Base-by-base conservation (phyloP, 2,329 filamentous ascomycete species). In the Colletotrichum sp. region DNA sequence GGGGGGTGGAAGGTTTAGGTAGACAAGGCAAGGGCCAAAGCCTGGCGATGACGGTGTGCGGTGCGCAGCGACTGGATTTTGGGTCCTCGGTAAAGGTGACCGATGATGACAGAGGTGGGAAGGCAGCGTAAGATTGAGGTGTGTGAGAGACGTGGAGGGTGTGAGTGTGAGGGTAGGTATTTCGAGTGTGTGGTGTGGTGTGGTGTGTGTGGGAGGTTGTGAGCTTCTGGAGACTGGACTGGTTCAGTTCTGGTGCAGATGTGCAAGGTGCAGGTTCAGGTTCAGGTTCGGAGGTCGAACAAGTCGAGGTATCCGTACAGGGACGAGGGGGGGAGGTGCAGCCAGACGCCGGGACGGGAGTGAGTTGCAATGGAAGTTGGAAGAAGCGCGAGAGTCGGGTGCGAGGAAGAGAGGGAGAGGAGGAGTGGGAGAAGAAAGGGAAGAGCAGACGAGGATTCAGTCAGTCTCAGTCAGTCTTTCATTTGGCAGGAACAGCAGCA, bases 71-170 rank as follows among this genome's bases (percentile, higher is more conserved):
- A 62, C 65, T 67, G 36, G 36, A 63, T 49, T 36, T 62, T 62
- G 28, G 15, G 65, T 15, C 55, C 39, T 39, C 28, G 68, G 59
- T 64, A 64, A 64, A 5, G 68, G 39, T 16, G 64, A 65, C 24
- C 59, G 59, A 76, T 73, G 73, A 76, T 76, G 73, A 76, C 69
- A 73, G 64, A 73, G 52, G 63, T 72, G 63, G 70, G 63, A 44
- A 68, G 44, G 21, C 18, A 70, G 59, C 34, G 30, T 68, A 44
- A 57, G 64, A 65, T 60, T 28, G 69, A 62, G 72, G 68, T 44
- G 30, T 32, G 68, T 49, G 44, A 21, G 44, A 21, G 44, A 49
- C 44, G n/a, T 49, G 44, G 44, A 49, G 44, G 44, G 44, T 49
- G 44, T 49, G 44, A 49, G n/a, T 13, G 44, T 49, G 44, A 49